Evolutionary conservation across 208 protist species (phyloP).

Genomic region (Leptomonas seymouri): DNA sequence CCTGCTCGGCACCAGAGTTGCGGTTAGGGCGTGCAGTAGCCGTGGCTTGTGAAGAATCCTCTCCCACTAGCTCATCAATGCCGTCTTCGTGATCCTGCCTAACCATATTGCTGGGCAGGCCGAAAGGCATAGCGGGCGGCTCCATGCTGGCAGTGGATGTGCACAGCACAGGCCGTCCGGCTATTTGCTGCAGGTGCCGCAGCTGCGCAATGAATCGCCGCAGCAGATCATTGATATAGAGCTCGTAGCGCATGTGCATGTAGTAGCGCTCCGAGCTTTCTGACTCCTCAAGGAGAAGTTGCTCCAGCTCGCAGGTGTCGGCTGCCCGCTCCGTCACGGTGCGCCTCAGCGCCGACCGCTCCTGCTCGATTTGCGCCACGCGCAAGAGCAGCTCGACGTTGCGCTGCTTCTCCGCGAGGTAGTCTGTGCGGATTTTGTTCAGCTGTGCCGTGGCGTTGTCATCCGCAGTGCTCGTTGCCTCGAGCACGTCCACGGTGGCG

Average conservation of each 20-base stretch:
- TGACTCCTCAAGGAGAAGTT: conserved; percentile 75
- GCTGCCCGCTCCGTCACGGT: conserved; percentile 24
- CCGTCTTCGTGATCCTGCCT: background rate
- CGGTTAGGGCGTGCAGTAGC: background rate
- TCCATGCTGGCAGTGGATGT: conserved; percentile 6
- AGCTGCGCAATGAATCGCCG: conserved; percentile 30
- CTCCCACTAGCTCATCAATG: background rate
- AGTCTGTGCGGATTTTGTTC: conserved; percentile 47
- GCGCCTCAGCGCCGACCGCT: conserved; percentile 43
- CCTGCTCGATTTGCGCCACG: conserved; percentile 53
- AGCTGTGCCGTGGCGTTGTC: conserved; percentile 39
- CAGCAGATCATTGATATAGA: conserved; percentile 39
- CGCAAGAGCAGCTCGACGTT: conserved; percentile 77
- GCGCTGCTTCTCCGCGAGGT: conserved; percentile 75
- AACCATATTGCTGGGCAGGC: background rate
- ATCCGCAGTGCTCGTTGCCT: conserved; percentile 17
- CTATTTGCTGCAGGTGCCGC: conserved; percentile 20
- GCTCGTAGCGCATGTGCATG: conserved; percentile 60
- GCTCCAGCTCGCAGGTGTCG: conserved; percentile 69
- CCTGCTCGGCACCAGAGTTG: background rate
- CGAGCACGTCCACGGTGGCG: conserved; percentile 36
- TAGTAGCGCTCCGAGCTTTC: conserved; percentile 78
- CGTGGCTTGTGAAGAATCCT: background rate
- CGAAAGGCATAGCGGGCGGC: background rate
- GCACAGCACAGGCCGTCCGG: background rate